Evolutionary conservation across 441 rosid genomes (phyloP).

Genomic region (Eutrema salsugineum): DNA sequence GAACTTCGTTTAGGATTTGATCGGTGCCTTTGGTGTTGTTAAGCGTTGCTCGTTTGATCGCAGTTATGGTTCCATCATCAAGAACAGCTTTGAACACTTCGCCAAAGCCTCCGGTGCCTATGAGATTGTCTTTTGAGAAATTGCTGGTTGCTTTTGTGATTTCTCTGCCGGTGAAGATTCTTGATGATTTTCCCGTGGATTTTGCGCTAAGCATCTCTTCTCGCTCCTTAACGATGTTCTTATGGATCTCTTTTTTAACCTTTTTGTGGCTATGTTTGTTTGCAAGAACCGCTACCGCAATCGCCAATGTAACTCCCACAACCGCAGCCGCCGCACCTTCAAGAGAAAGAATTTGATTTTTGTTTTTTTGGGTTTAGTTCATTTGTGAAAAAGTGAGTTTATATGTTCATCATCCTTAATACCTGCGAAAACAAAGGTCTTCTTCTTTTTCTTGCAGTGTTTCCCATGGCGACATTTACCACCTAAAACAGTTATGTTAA

Average conservation of each 20-base stretch:
- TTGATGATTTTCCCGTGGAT: conserved; percentile 34
- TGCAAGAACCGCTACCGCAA: conserved; percentile 19
- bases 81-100: conserved; percentile 46
- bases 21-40: conserved; percentile 51
- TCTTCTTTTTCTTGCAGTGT: conserved; percentile 56
- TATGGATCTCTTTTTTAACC: conserved; percentile 28
- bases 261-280: conserved; percentile 23
- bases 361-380: background rate
- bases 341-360: background rate
- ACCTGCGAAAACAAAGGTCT: conserved; percentile 47
- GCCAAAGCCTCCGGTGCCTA: conserved; percentile 48
- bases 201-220: conserved; percentile 43
- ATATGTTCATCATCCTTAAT: background rate
- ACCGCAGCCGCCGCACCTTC: conserved; percentile 42
- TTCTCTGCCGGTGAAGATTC: conserved; percentile 46
- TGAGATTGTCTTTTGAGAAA: conserved; percentile 43
- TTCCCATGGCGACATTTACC: conserved; percentile 41
- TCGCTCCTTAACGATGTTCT: conserved; percentile 38
- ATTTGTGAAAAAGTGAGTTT: background rate
- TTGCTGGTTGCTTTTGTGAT: conserved; percentile 43
- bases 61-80: conserved; percentile 59
- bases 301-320: conserved; percentile 23
- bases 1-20: conserved; percentile 60
- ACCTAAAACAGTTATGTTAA: conserved; percentile 29
- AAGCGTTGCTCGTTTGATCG: conserved; percentile 58